Conservation (phyloP, 2,329 filamentous ascomycete species). For the Zymoseptoria passerinii region DNA sequence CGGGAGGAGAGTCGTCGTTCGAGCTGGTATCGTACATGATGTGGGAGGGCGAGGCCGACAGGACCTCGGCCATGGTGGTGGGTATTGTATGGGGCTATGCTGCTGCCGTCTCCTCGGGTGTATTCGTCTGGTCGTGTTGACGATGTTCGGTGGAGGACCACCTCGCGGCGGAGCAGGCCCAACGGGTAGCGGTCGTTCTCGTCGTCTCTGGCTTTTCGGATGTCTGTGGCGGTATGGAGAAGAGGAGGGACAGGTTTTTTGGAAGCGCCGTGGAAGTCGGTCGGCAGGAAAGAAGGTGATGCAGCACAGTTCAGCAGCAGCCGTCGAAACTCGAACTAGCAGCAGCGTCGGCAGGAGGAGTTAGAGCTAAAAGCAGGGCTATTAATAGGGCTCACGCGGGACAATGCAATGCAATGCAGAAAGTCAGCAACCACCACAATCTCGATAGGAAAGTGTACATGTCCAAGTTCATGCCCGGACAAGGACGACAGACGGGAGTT, state of each 20-base stretch:
- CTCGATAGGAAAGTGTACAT: not conserved
- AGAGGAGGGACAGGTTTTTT: not conserved
- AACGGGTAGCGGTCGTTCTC: not conserved
- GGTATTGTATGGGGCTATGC: not conserved
- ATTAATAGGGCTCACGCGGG: not conserved
- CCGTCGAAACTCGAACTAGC: not conserved
- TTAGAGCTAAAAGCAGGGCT: not conserved
- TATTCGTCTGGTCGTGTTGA: not conserved
- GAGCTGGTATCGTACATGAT: not conserved
- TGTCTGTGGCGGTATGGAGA: not conserved
- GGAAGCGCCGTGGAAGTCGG: not conserved
- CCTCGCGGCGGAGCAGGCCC: not conserved
- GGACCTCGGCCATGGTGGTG: slow-evolving; percentile 14
- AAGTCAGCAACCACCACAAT: not conserved
- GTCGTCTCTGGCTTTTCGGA: not conserved
- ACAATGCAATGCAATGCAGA: not conserved
- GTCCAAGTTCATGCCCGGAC: not conserved
- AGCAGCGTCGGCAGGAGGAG: not conserved
- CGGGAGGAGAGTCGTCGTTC: not conserved
- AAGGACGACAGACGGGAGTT: no score
- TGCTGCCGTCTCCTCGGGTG: not conserved
- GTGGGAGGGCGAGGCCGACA: slow-evolving; percentile 3
- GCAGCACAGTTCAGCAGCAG: not conserved
- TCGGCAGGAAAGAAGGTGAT: not conserved
- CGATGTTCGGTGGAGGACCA: not conserved